Conservation (phyloP, 176 grass and related monocot species). For the Lolium perenne region DNA sequence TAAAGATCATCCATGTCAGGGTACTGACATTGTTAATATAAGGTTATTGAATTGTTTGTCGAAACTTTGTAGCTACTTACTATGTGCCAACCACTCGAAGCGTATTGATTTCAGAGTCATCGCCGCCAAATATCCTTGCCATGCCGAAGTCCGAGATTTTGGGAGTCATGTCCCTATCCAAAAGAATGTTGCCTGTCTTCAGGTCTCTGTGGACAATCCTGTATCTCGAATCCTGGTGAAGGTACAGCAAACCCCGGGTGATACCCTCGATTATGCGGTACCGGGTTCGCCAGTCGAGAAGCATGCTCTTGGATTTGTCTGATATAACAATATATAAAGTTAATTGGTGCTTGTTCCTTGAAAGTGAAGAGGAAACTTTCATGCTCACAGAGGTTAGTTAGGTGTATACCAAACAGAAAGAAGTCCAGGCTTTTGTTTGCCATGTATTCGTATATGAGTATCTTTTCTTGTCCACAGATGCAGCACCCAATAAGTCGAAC, state of each 20-base stretch:
- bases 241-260: conserved; percentile 70
- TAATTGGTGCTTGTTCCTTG: conserved; percentile 26
- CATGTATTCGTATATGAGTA: conserved; percentile 81
- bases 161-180: conserved; percentile 74
- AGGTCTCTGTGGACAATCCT: conserved; percentile 84
- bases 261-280: conserved; percentile 77
- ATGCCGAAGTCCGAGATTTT: conserved; percentile 92
- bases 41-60: background rate
- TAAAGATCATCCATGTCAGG: background rate
- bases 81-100: conserved; percentile 79
- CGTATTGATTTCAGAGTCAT: conserved; percentile 61
- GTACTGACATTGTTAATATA: background rate
- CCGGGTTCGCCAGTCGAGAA: conserved; percentile 66
- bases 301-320: conserved; percentile 58
- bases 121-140: conserved; percentile 69
- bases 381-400: conserved; percentile 7
- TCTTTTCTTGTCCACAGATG: conserved; percentile 64
- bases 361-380: background rate
- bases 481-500: conserved; percentile 71
- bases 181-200: conserved; percentile 78
- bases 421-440: conserved; percentile 76
- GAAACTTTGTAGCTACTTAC: conserved; percentile 44
- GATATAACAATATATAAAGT: background rate
- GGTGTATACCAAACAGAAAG: conserved; percentile 63
- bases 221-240: conserved; percentile 81